Conservation (phyloP, 2,329 filamentous ascomycete genomes). For the Cladobotryum mycophilum region DNA sequence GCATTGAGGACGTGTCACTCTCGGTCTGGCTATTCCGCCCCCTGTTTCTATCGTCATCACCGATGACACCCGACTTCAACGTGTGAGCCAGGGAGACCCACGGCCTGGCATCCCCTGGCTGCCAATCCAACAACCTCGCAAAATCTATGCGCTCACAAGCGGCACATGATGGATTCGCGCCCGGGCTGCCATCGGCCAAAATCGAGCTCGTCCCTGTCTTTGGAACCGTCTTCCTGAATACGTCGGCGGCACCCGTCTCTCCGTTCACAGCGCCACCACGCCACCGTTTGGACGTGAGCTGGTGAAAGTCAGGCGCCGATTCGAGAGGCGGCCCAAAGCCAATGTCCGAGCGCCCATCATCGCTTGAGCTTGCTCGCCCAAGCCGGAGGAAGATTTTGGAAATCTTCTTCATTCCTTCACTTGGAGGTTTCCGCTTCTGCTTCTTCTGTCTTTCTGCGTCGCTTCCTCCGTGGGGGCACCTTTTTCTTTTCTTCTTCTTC, state of each 20-base stretch:
- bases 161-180: conserved; percentile 20
- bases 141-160: conserved; percentile 32
- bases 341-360: conserved; percentile 12
- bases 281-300: conserved; percentile 23
- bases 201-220: conserved; percentile 23
- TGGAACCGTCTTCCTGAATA: conserved; percentile 6
- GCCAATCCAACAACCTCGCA: conserved; percentile 29
- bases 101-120: conserved; percentile 27
- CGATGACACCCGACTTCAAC: background rate
- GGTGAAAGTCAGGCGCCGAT: conserved; percentile 27
- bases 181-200: conserved; percentile 20
- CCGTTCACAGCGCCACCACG: conserved; percentile 12
- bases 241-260: conserved; percentile 3
- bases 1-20: background rate
- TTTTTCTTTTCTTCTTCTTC: background rate
- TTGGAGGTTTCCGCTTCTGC: background rate
- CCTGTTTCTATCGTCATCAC: background rate
- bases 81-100: conserved; percentile 31
- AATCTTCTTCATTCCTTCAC: conserved; percentile 29
- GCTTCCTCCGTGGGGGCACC: background rate
- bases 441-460: background rate
- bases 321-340: conserved; percentile 12
- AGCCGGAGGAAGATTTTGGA: conserved; percentile 30
- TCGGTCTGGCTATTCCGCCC: background rate
- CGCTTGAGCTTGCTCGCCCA: conserved; percentile 19